Conservation (phyloP, 2,329 filamentous ascomycete species). For the Neonectria faginata region DNA sequence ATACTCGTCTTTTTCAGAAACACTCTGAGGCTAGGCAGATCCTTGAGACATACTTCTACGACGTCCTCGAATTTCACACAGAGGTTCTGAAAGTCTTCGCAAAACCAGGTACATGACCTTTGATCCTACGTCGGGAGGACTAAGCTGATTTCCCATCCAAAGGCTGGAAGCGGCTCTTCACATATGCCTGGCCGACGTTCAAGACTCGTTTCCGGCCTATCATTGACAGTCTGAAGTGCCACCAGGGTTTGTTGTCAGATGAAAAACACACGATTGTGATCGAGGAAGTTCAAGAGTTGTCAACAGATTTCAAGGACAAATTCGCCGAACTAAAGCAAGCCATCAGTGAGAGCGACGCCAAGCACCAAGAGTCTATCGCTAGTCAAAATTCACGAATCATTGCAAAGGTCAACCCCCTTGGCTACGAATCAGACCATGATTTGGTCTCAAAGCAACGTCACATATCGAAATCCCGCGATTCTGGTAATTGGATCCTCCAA, state of each 20-base stretch:
- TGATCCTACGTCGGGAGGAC: background rate
- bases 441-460: background rate
- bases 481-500: background rate
- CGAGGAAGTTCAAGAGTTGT: background rate
- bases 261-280: background rate
- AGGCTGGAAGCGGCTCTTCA: background rate
- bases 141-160: background rate
- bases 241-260: background rate
- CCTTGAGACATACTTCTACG: background rate
- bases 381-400: background rate
- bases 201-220: background rate
- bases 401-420: background rate
- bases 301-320: background rate
- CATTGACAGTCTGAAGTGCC: background rate
- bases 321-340: background rate
- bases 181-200: slow-evolving; percentile 1
- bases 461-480: background rate
- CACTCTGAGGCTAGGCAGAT: background rate
- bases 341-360: background rate
- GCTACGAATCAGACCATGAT: background rate
- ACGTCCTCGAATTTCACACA: background rate
- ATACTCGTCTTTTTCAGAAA: background rate
- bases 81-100: background rate
- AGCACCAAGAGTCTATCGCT: background rate
- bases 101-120: background rate